Evolutionary conservation across 208 protist species (phyloP), one percentile per base, ranked within the genome.

Genomic region (Novymonas esmeraldas): DNA sequence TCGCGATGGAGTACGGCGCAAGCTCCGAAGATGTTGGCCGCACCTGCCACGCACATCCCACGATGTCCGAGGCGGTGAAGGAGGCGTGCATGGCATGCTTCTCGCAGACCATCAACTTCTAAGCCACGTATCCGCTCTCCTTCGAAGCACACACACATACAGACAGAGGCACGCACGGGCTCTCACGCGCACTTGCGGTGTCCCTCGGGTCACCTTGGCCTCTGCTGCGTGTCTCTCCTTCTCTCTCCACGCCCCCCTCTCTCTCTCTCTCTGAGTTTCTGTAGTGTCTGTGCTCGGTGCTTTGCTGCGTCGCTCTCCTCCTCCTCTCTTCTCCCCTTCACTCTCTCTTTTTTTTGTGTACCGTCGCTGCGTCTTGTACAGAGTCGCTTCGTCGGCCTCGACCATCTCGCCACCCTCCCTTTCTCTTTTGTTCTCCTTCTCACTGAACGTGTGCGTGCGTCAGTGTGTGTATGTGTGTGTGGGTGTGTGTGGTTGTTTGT

Each of bases 21-120:
- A 96, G 87, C 50, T 87, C 88, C 39, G 98, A 99, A 86, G 98
- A 99, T 73, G 84, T 99, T 26, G 98, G 94, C 31, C 92, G 98
- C 76, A 99, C 98, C 13, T 99, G 98, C 89, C 98, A 99, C 82
- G 98, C 98, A 34, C 98, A 99, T 89, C 98, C 98, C 57, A 99
- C 98, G 11, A 88, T 99, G 70, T 93, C 83, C 22, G 99, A 99
- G 91, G 98, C 98, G 26, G 81, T 99, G 63, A 99, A 99, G 87
- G 99, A 99, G 91, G 98, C 98, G 26, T 97, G 94, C 70, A 97
- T 99, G 90, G 84, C 84, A 6, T 97, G 93, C 77, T 94, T 92
- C 58, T 88, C 92, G 39, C 99, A 99, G 87, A 85, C 98, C 46
- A 99, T 99, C 76, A 98, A 99, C 90, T 97, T 93, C 50, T 99